Evolutionary conservation across 345 rosid species (phyloP), one percentile per base, ranked within the genome.

Genomic region (Pseudoturritis turrita): DNA sequence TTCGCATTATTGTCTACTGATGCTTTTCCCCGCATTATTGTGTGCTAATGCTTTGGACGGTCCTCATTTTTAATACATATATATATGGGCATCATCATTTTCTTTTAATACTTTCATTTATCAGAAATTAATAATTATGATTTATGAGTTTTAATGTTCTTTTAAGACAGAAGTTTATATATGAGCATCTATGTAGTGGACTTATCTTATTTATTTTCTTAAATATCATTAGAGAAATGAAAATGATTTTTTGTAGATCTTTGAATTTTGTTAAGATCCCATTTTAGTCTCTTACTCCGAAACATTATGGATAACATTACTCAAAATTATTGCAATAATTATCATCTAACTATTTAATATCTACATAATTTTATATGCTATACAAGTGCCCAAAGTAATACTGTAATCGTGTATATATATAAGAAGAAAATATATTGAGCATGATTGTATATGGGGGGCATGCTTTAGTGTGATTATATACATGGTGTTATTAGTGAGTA

Each of bases 11-110:
- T 67, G 67, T 29, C 57, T 53, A 63, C 12, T 63, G 59, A 65
- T 66, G 72, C 65, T 65, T 73, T 43, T 39, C 4, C 21, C 15
- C 22, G 35, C 62, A 72, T 62, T 72, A 72, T 72, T 72, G 70
- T 23, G 40, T 54, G 61, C 22, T 41, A 62, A 72, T 73, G 78
- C 68, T 74, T 66, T 75, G 73, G 62, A 55, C 72, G 68, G 73
- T 60, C 74, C 63, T 59, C 63, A 60, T 61, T 36, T n/a, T 75
- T 33, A 52, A 60, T 60, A 61, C 53, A 33, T 51, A 60, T 60
- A 61, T 45, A 33, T 51, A 72, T 72, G 62, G 62, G 36, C 54
- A 41, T n/a, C 19, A 35, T 29, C 69, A n/a, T 41, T 50, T 51
- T 43, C 36, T 31, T 62, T 49, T 19, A 18, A 6, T 58, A 57